Conservation (phyloP, 2,329 filamentous ascomycete genomes). For the Fusarium sp. region DNA sequence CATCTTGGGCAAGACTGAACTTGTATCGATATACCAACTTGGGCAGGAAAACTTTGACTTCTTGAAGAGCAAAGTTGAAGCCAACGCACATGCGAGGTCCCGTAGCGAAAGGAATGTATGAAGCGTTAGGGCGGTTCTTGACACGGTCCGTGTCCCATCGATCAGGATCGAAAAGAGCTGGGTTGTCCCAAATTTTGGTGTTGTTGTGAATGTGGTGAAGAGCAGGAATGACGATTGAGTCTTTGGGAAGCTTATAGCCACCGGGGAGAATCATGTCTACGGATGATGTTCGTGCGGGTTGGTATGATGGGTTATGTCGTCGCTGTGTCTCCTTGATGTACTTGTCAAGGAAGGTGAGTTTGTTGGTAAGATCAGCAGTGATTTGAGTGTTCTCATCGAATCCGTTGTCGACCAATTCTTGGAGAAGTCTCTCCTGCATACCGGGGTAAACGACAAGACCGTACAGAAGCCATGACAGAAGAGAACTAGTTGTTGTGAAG, state of each 20-base stretch:
- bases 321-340: conserved; percentile 73
- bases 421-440: conserved; percentile 67
- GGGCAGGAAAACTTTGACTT: conserved; percentile 69
- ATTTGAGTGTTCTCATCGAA: conserved; percentile 58
- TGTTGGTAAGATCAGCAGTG: conserved; percentile 61
- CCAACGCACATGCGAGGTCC: conserved; percentile 71
- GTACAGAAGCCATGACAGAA: conserved; percentile 70
- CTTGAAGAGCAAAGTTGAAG: conserved; percentile 73
- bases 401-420: conserved; percentile 66
- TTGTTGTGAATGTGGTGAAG: conserved; percentile 67
- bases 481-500: conserved; percentile 70
- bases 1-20: conserved; percentile 64
- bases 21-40: conserved; percentile 71
- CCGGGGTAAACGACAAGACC: conserved; percentile 65
- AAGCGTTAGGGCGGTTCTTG: conserved; percentile 62
- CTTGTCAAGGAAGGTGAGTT: conserved; percentile 65
- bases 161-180: conserved; percentile 68
- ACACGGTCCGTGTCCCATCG: conserved; percentile 68
- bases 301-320: conserved; percentile 70
- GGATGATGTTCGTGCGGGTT: conserved; percentile 69
- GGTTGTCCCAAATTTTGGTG: conserved; percentile 68
- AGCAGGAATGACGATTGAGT: conserved; percentile 65
- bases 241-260: conserved; percentile 67
- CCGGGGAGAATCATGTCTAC: conserved; percentile 69
- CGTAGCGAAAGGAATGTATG: conserved; percentile 70